phyloP scores from a whole-genome alignment of 225 moss, liverwort and hornwort genomes.

The Pseudoscleropodium purum region DNA sequence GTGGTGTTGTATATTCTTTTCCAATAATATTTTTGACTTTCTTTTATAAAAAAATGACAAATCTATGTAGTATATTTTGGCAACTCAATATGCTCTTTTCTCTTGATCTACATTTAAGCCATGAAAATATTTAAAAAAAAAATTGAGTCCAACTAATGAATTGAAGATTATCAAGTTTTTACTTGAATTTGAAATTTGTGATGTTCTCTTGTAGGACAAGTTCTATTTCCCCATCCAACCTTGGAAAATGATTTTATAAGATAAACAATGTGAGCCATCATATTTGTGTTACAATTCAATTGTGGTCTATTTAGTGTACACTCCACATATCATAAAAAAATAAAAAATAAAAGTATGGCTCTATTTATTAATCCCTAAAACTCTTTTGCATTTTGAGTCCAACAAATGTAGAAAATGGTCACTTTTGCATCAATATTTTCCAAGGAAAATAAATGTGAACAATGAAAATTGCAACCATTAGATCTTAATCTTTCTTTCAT shows the following conservation, averaged over 20 bases:
- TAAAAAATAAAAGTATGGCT: background rate
- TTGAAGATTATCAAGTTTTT: background rate
- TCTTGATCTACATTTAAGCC: background rate
- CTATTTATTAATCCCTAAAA: background rate
- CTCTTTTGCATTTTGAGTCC: background rate
- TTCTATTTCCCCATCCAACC: fast-evolving
- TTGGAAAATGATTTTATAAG: background rate
- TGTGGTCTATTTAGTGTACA: background rate
- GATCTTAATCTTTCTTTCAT: background rate
- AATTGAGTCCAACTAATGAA: background rate
- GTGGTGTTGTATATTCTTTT: background rate
- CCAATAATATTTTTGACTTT: background rate
- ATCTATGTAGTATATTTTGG: background rate
- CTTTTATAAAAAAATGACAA: background rate
- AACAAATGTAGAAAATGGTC: background rate
- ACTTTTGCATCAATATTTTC: background rate
- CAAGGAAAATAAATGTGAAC: background rate
- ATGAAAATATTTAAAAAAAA: background rate
- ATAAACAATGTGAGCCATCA: background rate
- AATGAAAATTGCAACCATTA: background rate
- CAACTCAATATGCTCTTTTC: background rate
- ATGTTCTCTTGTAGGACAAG: background rate
- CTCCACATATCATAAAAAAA: background rate
- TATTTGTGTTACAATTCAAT: background rate
- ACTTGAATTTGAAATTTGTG: background rate